phyloP scores from a whole-genome alignment of 108 stramenopile species.

The Discostella pseudostelligera region DNA sequence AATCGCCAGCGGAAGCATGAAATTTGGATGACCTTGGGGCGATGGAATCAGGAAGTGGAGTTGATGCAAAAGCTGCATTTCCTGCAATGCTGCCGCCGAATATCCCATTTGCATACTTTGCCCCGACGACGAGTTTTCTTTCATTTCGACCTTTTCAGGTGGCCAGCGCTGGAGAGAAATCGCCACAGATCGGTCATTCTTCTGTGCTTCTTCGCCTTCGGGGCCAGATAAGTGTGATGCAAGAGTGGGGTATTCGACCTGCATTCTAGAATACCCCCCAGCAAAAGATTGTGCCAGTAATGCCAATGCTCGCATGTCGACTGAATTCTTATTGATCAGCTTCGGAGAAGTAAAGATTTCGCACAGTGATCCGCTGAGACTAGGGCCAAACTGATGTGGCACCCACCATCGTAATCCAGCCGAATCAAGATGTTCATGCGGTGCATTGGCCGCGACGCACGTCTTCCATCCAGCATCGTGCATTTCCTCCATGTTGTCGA shows the following conservation, averaged over 20 bases:
- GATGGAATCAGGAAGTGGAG: conserved; percentile 77
- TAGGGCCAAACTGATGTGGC: conserved; percentile 65
- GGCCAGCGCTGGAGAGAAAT: conserved; percentile 87
- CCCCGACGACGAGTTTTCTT: conserved; percentile 50
- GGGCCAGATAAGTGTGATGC: conserved; percentile 32
- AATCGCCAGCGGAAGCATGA: conserved; percentile 78
- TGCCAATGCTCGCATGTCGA: conserved; percentile 45
- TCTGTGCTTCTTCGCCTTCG: conserved; percentile 15
- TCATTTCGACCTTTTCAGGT: conserved; percentile 69
- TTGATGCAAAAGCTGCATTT: conserved; percentile 76
- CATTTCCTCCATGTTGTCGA: conserved; percentile 24
- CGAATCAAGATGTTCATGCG: conserved; percentile 49
- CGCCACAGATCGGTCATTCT: conserved; percentile 52
- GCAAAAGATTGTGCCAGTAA: conserved; percentile 53
- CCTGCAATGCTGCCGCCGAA: conserved; percentile 81
- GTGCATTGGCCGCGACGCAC: conserved; percentile 66
- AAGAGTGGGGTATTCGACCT: conserved; percentile 53
- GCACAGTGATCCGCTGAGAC: conserved; percentile 65
- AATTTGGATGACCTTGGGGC: conserved; percentile 85
- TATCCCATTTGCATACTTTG: conserved; percentile 64
- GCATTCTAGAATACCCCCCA: conserved; percentile 45
- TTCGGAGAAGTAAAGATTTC: conserved; percentile 58
- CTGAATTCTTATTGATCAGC: conserved; percentile 26
- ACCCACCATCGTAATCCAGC: conserved; percentile 86
- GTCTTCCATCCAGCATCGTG: conserved; percentile 70